phyloP scores from a whole-genome alignment of 345 rosid genomes.

The Sonneratia alba region DNA sequence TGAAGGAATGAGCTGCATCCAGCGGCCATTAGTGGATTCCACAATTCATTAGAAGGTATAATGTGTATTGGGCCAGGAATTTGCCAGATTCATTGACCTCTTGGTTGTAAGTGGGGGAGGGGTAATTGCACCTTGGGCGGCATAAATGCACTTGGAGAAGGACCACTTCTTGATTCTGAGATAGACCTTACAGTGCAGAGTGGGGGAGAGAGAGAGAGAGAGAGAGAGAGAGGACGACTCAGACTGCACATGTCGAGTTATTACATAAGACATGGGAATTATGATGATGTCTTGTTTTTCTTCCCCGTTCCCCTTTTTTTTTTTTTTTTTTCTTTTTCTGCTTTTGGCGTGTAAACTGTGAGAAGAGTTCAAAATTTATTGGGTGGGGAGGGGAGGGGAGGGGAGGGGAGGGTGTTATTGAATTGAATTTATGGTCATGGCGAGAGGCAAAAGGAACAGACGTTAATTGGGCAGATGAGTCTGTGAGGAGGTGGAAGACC shows the following conservation, averaged over 20 bases:
- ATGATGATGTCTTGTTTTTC: constrained; percentile 15
- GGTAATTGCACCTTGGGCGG: too few relatives aligned
- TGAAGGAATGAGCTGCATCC: too few relatives aligned
- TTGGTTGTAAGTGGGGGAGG: too few relatives aligned
- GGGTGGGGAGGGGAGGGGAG: not conserved
- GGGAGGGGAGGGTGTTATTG: not conserved
- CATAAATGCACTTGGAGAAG: not conserved
- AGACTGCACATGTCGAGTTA: constrained; percentile 18
- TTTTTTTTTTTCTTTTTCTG: too few relatives aligned
- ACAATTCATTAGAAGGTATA: too few relatives aligned
- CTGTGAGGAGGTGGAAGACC: not conserved
- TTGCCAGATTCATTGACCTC: too few relatives aligned
- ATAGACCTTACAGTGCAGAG: constrained; percentile 32
- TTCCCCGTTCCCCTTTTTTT: not conserved
- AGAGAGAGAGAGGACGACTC: constrained; percentile 4
- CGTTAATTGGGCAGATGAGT: constrained; percentile 9
- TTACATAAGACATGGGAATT: constrained; percentile 19
- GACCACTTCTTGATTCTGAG: constrained; percentile 17
- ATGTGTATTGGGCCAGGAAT: too few relatives aligned
- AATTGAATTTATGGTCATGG: not conserved
- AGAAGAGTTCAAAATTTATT: too few relatives aligned
- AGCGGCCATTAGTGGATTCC: too few relatives aligned
- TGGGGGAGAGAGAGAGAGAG: not conserved
- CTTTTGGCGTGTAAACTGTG: not conserved
- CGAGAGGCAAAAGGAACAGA: constrained; percentile 24